Evolutionary conservation across 768 basidiomycete species (phyloP).

Genomic region (Suillus brevipes): DNA sequence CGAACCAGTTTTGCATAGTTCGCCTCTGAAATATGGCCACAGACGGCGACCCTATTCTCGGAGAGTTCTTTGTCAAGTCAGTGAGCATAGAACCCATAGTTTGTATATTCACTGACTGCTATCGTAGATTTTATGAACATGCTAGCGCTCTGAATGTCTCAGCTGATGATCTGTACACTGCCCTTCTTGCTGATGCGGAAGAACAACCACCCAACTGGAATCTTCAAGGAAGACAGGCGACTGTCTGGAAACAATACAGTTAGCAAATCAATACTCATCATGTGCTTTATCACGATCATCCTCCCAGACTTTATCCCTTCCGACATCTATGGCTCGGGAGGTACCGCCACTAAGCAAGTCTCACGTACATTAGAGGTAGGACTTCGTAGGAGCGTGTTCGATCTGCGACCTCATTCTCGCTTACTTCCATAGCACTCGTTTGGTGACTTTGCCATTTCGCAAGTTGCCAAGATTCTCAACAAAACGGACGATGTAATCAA

Average conservation of each 20-base stretch:
- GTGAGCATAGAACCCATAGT: constrained; percentile 9
- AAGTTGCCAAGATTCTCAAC: constrained; percentile 58
- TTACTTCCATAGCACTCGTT: constrained; percentile 51
- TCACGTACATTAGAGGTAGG: constrained; percentile 60
- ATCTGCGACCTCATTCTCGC: background rate
- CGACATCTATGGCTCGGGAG: constrained; percentile 39
- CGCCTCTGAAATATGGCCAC: background rate
- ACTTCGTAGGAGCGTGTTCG: background rate
- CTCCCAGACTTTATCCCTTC: constrained; percentile 31
- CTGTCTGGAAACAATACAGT: constrained; percentile 58
- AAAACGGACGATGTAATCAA: constrained; percentile 51
- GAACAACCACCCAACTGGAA: constrained; percentile 60
- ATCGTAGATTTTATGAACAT: constrained; percentile 49
- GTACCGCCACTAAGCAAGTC: constrained; percentile 61
- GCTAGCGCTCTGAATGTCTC: constrained; percentile 50
- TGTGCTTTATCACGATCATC: constrained; percentile 1
- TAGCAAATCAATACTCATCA: constrained; percentile 4
- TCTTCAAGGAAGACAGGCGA: constrained; percentile 57
- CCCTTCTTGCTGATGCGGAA: constrained; percentile 61
- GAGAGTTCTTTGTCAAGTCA: constrained; percentile 66
- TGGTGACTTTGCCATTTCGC: constrained; percentile 62
- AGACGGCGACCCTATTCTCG: constrained; percentile 66
- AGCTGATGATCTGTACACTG: constrained; percentile 50
- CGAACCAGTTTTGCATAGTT: background rate
- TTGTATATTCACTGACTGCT: background rate